Conservation (phyloP, 495 filamentous ascomycete genomes). For the Tuber melanosporum region DNA sequence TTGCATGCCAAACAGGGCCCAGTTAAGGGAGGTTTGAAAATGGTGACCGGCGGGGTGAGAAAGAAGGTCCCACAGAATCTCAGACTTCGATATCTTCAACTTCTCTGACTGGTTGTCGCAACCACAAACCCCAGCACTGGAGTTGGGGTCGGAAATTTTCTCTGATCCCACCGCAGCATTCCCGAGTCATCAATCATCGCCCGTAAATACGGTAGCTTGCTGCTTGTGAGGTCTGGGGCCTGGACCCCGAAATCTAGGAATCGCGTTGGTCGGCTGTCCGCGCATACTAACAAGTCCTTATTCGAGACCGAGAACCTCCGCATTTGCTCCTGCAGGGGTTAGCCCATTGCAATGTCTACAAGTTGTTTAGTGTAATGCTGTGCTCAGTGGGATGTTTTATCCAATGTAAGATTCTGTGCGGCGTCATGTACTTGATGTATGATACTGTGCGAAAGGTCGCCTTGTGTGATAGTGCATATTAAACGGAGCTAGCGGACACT, state of each 20-base stretch:
- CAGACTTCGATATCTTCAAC: not conserved
- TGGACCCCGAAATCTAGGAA: not conserved
- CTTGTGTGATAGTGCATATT: too few relatives aligned
- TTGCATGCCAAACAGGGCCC: too few relatives aligned
- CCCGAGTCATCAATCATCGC: not conserved
- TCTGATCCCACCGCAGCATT: not conserved
- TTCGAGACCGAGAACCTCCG: too few relatives aligned
- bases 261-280: not conserved
- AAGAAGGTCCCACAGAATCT: not conserved
- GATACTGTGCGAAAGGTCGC: too few relatives aligned
- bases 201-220: not conserved
- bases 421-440: too few relatives aligned
- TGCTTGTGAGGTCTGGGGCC: not conserved
- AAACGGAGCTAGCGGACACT: not conserved
- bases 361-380: too few relatives aligned
- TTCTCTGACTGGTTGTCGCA: not conserved
- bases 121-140: not conserved
- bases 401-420: too few relatives aligned
- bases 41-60: not conserved
- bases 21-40: not conserved
- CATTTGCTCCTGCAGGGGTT: too few relatives aligned
- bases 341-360: too few relatives aligned
- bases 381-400: too few relatives aligned
- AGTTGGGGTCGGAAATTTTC: not conserved
- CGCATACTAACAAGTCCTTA: not conserved